phyloP scores from a whole-genome alignment of 1,284 basidiomycete genomes.

The Ganoderma sinense region DNA sequence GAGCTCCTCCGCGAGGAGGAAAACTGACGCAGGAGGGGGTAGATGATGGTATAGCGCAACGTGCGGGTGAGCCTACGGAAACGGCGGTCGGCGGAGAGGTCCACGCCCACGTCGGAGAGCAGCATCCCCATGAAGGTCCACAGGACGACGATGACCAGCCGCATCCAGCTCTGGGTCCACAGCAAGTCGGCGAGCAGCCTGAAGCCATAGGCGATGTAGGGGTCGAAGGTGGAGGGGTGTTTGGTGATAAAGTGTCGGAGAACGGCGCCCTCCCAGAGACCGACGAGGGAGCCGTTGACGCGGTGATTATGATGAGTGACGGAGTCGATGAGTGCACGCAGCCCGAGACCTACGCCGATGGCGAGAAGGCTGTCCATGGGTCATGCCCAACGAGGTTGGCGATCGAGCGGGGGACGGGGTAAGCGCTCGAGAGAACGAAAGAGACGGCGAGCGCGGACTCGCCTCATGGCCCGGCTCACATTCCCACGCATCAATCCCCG shows the following conservation, averaged over 20 bases:
- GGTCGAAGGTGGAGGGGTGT: slow-evolving; percentile 63
- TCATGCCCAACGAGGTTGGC: slow-evolving; percentile 29
- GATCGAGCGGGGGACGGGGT: not conserved
- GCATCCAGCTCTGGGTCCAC: slow-evolving; percentile 63
- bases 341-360: slow-evolving; percentile 46
- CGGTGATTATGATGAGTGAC: slow-evolving; percentile 56
- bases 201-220: slow-evolving; percentile 68
- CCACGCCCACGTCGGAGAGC: slow-evolving; percentile 69
- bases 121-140: slow-evolving; percentile 76
- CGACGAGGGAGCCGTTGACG: slow-evolving; percentile 63
- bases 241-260: slow-evolving; percentile 74
- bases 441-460: slow-evolving; percentile 20
- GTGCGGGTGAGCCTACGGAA: slow-evolving; percentile 61
- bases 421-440: slow-evolving; percentile 3
- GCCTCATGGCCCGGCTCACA: slow-evolving; percentile 23
- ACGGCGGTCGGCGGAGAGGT: slow-evolving; percentile 66
- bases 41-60: slow-evolving; percentile 52
- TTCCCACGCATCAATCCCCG: slow-evolving; percentile 17
- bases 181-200: slow-evolving; percentile 74
- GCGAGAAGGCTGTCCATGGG: slow-evolving; percentile 47
- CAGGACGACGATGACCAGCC: slow-evolving; percentile 64
- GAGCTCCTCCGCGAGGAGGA: slow-evolving; percentile 45
- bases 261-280: slow-evolving; percentile 79
- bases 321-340: slow-evolving; percentile 44
- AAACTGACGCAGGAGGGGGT: slow-evolving; percentile 49